A percentile compares a stretch with the other conserved stretches of the same genome.
phyloP scores from a whole-genome alignment of 1,284 basidiomycete species.

The Ustilago xerochloae region DNA sequence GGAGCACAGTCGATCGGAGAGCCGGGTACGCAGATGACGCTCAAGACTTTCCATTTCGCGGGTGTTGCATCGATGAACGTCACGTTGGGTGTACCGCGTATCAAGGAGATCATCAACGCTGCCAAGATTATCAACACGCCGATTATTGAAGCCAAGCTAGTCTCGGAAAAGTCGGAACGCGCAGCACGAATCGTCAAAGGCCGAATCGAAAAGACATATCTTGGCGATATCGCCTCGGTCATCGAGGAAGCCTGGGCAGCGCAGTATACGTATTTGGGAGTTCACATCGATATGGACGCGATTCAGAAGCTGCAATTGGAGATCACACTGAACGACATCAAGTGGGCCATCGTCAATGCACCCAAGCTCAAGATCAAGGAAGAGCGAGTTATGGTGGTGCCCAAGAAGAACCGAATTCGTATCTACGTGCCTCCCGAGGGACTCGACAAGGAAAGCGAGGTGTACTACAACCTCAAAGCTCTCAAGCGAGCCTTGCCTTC shows the following conservation, averaged over 20 bases:
- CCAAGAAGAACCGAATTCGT: conserved; percentile 79
- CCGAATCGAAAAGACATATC: conserved; percentile 90
- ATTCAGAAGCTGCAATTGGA: conserved; percentile 94
- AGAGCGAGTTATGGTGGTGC: conserved; percentile 70
- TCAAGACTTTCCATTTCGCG: conserved; percentile 99
- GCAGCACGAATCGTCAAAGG: conserved; percentile 98
- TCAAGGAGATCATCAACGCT: conserved; percentile 99
- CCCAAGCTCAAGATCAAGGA: conserved; percentile 94
- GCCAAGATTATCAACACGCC: conserved; percentile 96
- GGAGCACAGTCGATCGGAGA: conserved; percentile 99
- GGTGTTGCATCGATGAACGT: conserved; percentile 99
- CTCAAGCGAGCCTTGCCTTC: conserved; percentile 65
- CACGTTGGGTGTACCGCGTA: conserved; percentile 97
- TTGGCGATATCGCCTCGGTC: conserved; percentile 91
- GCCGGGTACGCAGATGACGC: conserved; percentile 98
- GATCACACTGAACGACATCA: conserved; percentile 90
- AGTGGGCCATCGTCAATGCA: conserved; percentile 85
- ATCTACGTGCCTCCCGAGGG: conserved; percentile 75
- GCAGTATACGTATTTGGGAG: conserved; percentile 89
- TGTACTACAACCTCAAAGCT: conserved; percentile 63
- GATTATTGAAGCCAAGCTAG: conserved; percentile 95
- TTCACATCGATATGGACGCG: conserved; percentile 90
- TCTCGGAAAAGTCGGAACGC: conserved; percentile 76
- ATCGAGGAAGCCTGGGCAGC: conserved; percentile 96
- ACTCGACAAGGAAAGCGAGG: conserved; percentile 76